phyloP scores from a whole-genome alignment of 1,284 basidiomycete genomes.

The Amylostereum areolatum region DNA sequence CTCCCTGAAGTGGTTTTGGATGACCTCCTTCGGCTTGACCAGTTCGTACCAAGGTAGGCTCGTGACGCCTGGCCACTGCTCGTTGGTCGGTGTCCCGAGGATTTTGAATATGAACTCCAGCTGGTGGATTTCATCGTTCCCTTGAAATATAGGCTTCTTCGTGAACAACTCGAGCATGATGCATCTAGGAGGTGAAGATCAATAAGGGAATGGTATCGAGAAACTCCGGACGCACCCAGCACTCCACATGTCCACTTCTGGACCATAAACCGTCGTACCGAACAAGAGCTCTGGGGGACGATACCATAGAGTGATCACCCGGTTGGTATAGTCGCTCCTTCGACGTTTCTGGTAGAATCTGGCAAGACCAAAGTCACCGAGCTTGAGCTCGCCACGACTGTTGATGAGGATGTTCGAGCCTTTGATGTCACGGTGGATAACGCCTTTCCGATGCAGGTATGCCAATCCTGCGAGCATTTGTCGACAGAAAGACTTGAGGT shows the following conservation, averaged over 20 bases:
- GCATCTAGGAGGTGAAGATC: constrained; percentile 50
- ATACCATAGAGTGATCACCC: constrained; percentile 99
- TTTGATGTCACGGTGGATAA: constrained; percentile 98
- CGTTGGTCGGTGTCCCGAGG: constrained; percentile 83
- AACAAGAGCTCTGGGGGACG: constrained; percentile 93
- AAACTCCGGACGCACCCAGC: constrained; percentile 67
- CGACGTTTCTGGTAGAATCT: constrained; percentile 91
- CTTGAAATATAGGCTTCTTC: constrained; percentile 93
- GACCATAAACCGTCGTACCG: constrained; percentile 94
- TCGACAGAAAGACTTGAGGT: constrained; percentile 91
- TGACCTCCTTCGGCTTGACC: constrained; percentile 78
- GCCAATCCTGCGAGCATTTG: constrained; percentile 93
- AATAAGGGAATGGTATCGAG: constrained; percentile 1
- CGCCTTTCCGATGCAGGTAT: constrained; percentile 92
- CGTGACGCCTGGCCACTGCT: constrained; percentile 78
- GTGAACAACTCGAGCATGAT: constrained; percentile 98
- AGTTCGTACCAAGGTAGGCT: constrained; percentile 97
- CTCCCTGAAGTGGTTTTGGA: constrained; percentile 72
- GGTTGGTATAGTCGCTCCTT: constrained; percentile 92
- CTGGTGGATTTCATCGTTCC: constrained; percentile 96
- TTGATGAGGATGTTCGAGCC: constrained; percentile 98
- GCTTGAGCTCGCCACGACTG: constrained; percentile 87
- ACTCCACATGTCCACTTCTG: constrained; percentile 99
- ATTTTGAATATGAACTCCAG: constrained; percentile 89
- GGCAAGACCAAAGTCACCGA: constrained; percentile 98